Evolutionary conservation across 139 green algal genomes (phyloP), one percentile per base, ranked within the genome.

Genomic region (Ettlia oleoabundans): DNA sequence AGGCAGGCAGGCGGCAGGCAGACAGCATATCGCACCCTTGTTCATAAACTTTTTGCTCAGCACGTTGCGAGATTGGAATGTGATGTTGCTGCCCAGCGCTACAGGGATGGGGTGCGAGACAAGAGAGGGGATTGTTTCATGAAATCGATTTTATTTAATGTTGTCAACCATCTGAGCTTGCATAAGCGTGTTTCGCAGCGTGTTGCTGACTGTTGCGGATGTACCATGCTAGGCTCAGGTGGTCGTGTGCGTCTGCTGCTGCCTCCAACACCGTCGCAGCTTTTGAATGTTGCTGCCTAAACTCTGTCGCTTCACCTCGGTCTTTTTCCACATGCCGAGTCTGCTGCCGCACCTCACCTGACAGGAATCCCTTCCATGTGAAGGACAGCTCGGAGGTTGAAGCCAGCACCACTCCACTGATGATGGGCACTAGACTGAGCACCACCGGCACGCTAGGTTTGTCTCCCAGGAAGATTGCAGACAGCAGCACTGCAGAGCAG

Each of bases 11-110:
- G 18, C 55, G 5, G 15, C 55, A 28, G 18, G 5, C 55, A 9
- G 18, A 22, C 18, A 33, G 37, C 51, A 42, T 64, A 68, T 37
- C 82, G 92, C 94, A 83, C 76, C 83, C 78, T 90, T 91, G 66
- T 85, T 86, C 96, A 99, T 99, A 76, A 99, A 90, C 91, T 99
- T 99, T 88, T 99, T 99, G 82, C 85, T 95, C 38, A 99, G 90
- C 58, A 99, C 97, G 84, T 99, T 99, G 38, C 97, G 89, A 35
- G 85, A 94, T 89, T 98, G 96, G 89, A 99, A 98, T 66, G 94
- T 98, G 15, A 99, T 30, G 90, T 98, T 99, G 80, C 86, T 94
- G 80, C 95, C 96, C 94, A 99, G 97, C 61, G 96, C 96, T 24
- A 53, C 73, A 41, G 26, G 51, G 24, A 6, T 9, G 15, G 18